phyloP scores from a whole-genome alignment of 805 yeast genomes.

The Starmerella davenportii region DNA sequence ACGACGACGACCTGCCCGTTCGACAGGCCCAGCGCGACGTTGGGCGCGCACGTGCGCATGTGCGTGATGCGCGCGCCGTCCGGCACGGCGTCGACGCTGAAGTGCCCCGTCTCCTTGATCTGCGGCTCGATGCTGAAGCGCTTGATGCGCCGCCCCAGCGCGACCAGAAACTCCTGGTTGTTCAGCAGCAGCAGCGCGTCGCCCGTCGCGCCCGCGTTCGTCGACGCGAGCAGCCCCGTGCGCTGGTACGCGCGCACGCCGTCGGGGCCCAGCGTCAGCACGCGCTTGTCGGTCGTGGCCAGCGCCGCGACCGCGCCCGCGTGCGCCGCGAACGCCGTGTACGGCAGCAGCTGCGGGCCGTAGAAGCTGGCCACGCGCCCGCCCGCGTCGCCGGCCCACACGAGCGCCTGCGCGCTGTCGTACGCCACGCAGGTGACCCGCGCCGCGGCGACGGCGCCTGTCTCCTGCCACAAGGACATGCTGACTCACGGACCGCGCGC shows the following conservation, averaged over 20 bases:
- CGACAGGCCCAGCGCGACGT: conserved; percentile 22
- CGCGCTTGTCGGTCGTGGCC: conserved; percentile 37
- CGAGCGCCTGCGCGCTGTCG: conserved; percentile 31
- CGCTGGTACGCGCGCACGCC: conserved; percentile 37
- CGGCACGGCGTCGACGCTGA: conserved; percentile 15
- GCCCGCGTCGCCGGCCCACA: conserved; percentile 63
- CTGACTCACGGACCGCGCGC: neutral
- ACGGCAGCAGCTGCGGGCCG: conserved; percentile 35
- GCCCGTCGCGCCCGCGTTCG: conserved; percentile 18
- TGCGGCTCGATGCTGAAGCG: conserved; percentile 22
- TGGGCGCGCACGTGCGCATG: conserved; percentile 20
- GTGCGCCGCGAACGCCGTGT: conserved; percentile 41
- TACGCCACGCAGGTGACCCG: conserved; percentile 25
- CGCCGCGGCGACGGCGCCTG: conserved; percentile 14
- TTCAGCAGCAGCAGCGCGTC: conserved; percentile 17
- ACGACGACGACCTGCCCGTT: conserved; percentile 23
- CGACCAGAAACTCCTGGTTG: conserved; percentile 23
- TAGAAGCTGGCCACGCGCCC: conserved; percentile 29
- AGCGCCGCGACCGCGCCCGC: conserved; percentile 33
- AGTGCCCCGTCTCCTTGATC: conserved; percentile 23
- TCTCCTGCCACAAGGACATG: conserved; percentile 14
- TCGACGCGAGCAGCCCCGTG: conserved; percentile 34
- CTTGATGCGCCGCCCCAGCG: conserved; percentile 20
- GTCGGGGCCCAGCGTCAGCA: conserved; percentile 36
- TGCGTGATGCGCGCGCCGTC: conserved; percentile 16